Conservation (phyloP, 805 yeast species). For the Teunomyces funiuensis region DNA sequence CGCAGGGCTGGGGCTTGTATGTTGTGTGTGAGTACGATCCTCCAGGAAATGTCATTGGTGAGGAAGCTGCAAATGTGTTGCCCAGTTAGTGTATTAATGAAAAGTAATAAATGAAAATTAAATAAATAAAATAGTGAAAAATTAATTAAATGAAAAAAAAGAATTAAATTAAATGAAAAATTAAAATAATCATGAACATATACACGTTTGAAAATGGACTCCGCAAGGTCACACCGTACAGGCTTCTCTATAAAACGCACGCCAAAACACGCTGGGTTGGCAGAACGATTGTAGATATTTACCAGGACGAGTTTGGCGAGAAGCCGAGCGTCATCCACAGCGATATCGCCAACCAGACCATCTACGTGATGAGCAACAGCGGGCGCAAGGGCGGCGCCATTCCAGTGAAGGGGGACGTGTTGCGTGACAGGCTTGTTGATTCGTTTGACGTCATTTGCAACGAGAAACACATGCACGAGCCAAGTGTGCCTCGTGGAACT, state of each 20-base stretch:
- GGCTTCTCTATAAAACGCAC: slow-evolving; percentile 27
- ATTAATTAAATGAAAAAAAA: no score
- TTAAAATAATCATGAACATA: neutral
- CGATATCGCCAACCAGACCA: slow-evolving; percentile 24
- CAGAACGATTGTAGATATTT: slow-evolving; percentile 30
- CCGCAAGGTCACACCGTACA: slow-evolving; percentile 38
- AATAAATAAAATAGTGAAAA: no score
- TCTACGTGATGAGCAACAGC: slow-evolving; percentile 24
- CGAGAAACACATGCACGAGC: slow-evolving; percentile 47
- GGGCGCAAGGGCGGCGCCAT: slow-evolving; percentile 19
- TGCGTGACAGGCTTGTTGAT: slow-evolving; percentile 8
- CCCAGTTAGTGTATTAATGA: slow-evolving; percentile 11
- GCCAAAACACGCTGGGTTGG: slow-evolving; percentile 42
- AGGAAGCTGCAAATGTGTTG: slow-evolving; percentile 26
- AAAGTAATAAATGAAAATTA: neutral
- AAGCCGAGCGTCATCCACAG: slow-evolving; percentile 17
- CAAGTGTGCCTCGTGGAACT: slow-evolving; percentile 27
- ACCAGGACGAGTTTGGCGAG: slow-evolving; percentile 36
- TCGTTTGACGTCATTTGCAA: slow-evolving; percentile 20
- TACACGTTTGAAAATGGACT: slow-evolving; percentile 26
- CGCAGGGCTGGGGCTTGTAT: slow-evolving; percentile 33
- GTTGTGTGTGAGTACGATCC: slow-evolving; percentile 36
- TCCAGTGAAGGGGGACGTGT: slow-evolving; percentile 19
- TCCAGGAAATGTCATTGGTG: slow-evolving; percentile 35
- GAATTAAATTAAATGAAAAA: neutral